Conservation (phyloP, 1,284 basidiomycete species). For the Bjerkandera adusta region DNA sequence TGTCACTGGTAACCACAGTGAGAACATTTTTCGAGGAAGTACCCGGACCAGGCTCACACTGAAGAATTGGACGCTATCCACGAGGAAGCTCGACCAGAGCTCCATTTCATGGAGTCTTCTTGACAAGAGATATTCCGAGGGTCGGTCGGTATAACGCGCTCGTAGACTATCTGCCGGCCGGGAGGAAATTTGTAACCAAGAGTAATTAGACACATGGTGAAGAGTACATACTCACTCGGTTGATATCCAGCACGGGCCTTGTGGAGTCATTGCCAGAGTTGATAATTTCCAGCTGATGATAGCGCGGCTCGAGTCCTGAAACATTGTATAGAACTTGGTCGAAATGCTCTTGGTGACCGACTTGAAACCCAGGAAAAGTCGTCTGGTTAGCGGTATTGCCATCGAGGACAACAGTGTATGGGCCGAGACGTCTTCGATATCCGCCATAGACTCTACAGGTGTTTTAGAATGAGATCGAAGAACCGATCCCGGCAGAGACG, state of each 20-base stretch:
- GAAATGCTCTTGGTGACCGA: slow-evolving; percentile 10
- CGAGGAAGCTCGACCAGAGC: slow-evolving; percentile 7
- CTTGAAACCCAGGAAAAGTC: slow-evolving; percentile 8
- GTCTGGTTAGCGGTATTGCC: neutral
- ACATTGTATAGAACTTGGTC: slow-evolving; percentile 17
- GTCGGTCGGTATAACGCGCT: slow-evolving; percentile 18
- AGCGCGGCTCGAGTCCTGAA: slow-evolving; percentile 3
- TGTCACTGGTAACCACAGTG: slow-evolving; percentile 9
- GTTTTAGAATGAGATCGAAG: neutral
- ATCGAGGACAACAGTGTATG: slow-evolving; percentile 22
- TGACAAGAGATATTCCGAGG: neutral
- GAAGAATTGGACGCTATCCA: neutral
- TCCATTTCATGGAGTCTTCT: slow-evolving; percentile 6
- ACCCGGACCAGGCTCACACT: neutral
- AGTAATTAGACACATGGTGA: neutral
- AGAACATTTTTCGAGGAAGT: no score
- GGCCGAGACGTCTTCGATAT: slow-evolving; percentile 17
- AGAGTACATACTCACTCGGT: neutral
- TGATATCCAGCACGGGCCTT: slow-evolving; percentile 16
- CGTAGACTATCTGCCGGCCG: no score
- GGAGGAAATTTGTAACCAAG: neutral
- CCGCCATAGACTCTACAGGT: slow-evolving; percentile 21
- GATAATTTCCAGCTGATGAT: slow-evolving; percentile 20
- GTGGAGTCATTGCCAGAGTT: slow-evolving; percentile 15
- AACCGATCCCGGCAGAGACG: neutral